Base-by-base conservation (phyloP, 805 yeast species). In the Sugiyamaella floridensis region DNA sequence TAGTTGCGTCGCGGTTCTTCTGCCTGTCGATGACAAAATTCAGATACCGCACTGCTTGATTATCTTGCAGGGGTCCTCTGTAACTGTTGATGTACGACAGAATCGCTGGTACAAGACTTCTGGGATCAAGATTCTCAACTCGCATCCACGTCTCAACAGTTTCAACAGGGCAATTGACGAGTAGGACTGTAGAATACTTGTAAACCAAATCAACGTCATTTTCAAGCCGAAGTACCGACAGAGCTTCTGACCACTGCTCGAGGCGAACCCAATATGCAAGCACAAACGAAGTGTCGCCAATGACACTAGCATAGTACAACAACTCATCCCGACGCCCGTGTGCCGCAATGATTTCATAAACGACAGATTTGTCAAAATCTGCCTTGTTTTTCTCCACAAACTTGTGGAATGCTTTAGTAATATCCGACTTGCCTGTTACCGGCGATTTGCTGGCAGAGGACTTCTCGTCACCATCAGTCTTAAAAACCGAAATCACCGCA, bases 141-240 rank as follows among this genome's bases (percentile, higher is more conserved):
- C 82, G 76, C 62, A 86, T 76, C 97, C 97, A 93, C 0, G 86
- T 75, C 49, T 83, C 85, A 1, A 87, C 80, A 0, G 96, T 88
- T 11, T 75, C 76, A 28, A 71, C 72, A 0, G 99, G 90, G 12
- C 77, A 69, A 59, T 86, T 86, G 1, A 81, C 72, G 49, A 93
- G 65, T 40, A 93, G 66, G 0, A 82, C 82, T 0, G 85, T 81
- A 0, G 97, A 76, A 55, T 82, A 81, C 55, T 78, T 77, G 68
- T 89, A 87, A 4, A 86, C 76, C 8, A 80, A 63, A 0, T 69
- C 63, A 0, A 75, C 70, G 42, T 77, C 76, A 42, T 76, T 74
- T 50, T 76, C 76, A 41, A 50, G 58, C 3, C 66, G 55, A 40
- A 85, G 59, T 0, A 81, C 77, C 49, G 78, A 78, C 49, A 88